Conservation (phyloP, 257 asterid species). For the Sherardia arvensis region DNA sequence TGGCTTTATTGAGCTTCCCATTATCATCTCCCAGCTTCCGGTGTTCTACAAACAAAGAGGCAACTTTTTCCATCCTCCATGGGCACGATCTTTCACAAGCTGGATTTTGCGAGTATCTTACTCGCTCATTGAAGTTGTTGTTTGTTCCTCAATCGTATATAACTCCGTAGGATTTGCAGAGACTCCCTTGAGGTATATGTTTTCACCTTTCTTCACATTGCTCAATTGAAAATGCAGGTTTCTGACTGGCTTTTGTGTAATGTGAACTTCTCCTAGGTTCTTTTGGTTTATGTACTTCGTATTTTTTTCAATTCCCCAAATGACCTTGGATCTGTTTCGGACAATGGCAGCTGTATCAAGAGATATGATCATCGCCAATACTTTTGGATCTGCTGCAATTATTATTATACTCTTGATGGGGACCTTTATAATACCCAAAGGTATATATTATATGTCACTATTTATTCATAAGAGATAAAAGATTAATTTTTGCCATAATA, state of each 20-base stretch:
- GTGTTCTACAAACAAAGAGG: conserved; percentile 89
- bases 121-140: conserved; percentile 64
- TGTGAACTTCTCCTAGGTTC: conserved; percentile 42
- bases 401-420: conserved; percentile 62
- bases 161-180: conserved; percentile 75
- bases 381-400: conserved; percentile 80
- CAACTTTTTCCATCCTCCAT: conserved; percentile 79
- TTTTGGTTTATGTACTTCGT: conserved; percentile 52
- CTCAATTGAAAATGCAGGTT: neutral
- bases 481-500: neutral
- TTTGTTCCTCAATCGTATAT: conserved; percentile 73
- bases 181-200: conserved; percentile 58
- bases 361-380: conserved; percentile 72
- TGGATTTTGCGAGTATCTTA: conserved; percentile 73
- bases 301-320: conserved; percentile 71
- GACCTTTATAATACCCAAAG: conserved; percentile 74
- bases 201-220: conserved; percentile 1
- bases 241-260: neutral
- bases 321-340: conserved; percentile 85
- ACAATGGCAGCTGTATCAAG: conserved; percentile 78
- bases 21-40: conserved; percentile 78
- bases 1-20: conserved; percentile 79
- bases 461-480: neutral
- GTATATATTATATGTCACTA: conserved; percentile 27
- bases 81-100: conserved; percentile 80